Evolutionary conservation across 345 rosid genomes (phyloP).

Genomic region (Hibiscus tridactylites): DNA sequence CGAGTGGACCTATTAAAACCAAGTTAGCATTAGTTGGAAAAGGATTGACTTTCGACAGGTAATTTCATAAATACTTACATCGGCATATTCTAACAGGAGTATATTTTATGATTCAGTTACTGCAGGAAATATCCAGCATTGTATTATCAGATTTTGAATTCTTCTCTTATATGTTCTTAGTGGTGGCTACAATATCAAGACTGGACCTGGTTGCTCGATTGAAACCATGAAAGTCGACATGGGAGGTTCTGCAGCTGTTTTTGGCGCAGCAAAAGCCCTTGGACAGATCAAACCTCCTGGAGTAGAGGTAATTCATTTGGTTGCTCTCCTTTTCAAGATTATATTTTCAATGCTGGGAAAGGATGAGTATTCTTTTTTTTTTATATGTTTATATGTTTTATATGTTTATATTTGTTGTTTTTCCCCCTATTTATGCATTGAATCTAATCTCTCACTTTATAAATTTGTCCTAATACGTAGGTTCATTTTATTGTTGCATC

Average conservation of each 20-base stretch:
- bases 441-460: neutral
- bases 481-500: constrained; percentile 56
- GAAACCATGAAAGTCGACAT: constrained; percentile 90
- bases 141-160: neutral
- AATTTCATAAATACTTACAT: neutral
- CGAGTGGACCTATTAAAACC: constrained; percentile 24
- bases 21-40: constrained; percentile 91
- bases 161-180: constrained; percentile 26
- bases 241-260: constrained; percentile 97
- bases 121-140: neutral
- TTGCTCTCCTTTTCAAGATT: neutral
- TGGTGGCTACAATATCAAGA: constrained; percentile 98
- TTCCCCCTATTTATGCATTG: too few species aligned
- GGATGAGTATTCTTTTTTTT: neutral
- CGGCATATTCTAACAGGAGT: neutral
- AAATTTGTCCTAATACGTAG: neutral
- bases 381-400: too few species aligned
- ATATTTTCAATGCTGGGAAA: neutral
- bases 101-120: neutral
- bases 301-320: constrained; percentile 58
- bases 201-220: constrained; percentile 77
- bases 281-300: constrained; percentile 88
- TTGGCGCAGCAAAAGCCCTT: constrained; percentile 95
- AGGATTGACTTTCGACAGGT: constrained; percentile 98
- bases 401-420: too few species aligned